Evolutionary conservation across 805 yeast species (phyloP).

Genomic region (Zygoascus flipseniorum): DNA sequence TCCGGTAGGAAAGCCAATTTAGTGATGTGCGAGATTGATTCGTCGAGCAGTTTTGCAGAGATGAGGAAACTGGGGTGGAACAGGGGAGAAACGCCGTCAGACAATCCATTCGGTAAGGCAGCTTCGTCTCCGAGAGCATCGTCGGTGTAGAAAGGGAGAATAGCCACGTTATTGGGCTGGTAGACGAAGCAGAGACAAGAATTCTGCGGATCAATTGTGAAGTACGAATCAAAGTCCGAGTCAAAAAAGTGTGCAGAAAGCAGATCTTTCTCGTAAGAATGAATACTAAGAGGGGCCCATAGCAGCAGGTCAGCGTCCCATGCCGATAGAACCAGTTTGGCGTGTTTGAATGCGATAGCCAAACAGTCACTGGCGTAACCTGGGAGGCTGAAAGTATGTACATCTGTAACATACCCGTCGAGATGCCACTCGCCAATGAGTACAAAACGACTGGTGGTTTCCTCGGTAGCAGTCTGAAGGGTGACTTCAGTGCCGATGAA

Average conservation of each 20-base stretch:
- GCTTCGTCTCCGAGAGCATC: constrained; percentile 22
- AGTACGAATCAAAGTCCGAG: constrained; percentile 32
- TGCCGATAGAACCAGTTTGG: constrained; percentile 66
- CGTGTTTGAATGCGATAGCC: constrained; percentile 57
- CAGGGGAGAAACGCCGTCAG: constrained; percentile 20
- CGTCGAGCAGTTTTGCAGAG: constrained; percentile 47
- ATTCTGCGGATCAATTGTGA: constrained; percentile 55
- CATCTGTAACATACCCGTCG: constrained; percentile 58
- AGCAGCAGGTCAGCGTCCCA: constrained; percentile 54
- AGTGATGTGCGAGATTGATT: constrained; percentile 50
- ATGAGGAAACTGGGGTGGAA: constrained; percentile 52
- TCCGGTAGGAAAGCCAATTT: constrained; percentile 66
- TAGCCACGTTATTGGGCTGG: constrained; percentile 54
- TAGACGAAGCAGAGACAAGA: constrained; percentile 45
- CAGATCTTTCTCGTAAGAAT: constrained; percentile 71
- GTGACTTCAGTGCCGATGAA: constrained; percentile 20
- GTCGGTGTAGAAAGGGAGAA: constrained; percentile 52
- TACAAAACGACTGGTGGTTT: constrained; percentile 25
- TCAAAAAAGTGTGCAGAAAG: constrained; percentile 25
- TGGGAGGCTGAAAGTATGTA: constrained; percentile 42
- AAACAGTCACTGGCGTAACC: constrained; percentile 47
- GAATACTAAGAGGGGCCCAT: constrained; percentile 70
- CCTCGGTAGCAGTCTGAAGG: constrained; percentile 17
- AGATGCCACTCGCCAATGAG: constrained; percentile 59
- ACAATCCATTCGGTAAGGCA: constrained; percentile 1